These are phyloP conservation scores for Russula ochroleuca DNA, from an alignment of 768 basidiomycete genomes.

Conservation along the genomic window DNA sequence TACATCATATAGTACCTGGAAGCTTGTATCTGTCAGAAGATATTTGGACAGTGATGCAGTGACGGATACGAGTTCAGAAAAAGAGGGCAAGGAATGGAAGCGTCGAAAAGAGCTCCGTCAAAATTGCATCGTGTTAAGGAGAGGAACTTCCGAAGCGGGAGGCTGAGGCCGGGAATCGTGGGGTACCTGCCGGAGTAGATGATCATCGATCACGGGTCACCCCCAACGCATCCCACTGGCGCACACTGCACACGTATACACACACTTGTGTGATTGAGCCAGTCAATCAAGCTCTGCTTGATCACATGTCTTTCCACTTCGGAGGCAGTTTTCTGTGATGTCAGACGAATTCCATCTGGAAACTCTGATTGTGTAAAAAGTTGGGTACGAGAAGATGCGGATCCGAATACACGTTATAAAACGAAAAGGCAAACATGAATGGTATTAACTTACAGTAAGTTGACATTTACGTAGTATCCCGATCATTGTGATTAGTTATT, in stretches of 20 bases:
- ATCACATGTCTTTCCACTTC: conserved; percentile 1
- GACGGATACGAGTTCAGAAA: not conserved
- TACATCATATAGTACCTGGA: not conserved
- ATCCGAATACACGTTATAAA: conserved; percentile 1
- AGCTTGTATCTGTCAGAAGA: not conserved
- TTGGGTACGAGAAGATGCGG: not conserved
- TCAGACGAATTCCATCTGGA: not conserved
- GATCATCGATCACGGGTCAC: not conserved
- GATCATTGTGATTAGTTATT: conserved; percentile 10
- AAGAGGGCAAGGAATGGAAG: not conserved
- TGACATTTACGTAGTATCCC: conserved; percentile 22
- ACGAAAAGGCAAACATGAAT: not conserved
- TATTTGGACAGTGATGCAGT: not conserved
- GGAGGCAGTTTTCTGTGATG: not conserved
- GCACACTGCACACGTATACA: too few relatives aligned
- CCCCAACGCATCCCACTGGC: too few relatives aligned
- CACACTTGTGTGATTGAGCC: too few relatives aligned
- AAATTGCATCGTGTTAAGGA: not conserved
- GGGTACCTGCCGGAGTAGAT: not conserved
- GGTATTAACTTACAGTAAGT: not conserved
- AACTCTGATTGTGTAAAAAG: not conserved
- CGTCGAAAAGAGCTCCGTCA: conserved; percentile 1
- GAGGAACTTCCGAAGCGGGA: not conserved
- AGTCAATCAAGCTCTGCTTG: too few relatives aligned
- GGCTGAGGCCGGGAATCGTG: not conserved